Evolutionary conservation across 495 filamentous ascomycete genomes (phyloP).

Genomic region (Aspergillus cavernicola): DNA sequence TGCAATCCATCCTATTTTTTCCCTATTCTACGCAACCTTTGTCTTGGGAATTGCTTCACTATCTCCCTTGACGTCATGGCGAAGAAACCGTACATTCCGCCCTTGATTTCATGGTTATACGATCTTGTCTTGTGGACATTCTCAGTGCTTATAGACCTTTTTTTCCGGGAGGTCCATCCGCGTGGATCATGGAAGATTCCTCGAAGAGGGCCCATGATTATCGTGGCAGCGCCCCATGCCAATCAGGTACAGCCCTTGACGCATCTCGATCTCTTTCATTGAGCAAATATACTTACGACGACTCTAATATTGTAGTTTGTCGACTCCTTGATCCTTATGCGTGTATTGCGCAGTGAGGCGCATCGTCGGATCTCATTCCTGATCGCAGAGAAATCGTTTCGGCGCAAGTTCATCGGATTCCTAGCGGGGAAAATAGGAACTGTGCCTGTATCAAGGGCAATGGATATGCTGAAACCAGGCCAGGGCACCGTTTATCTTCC

Average conservation of each 20-base stretch:
- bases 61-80: constrained; percentile 15
- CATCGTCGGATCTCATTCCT: constrained; percentile 86
- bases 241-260: constrained; percentile 72
- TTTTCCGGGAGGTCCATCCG: constrained; percentile 97
- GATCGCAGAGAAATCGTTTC: constrained; percentile 91
- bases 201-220: constrained; percentile 79
- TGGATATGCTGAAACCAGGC: constrained; percentile 80
- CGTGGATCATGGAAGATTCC: constrained; percentile 92
- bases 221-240: constrained; percentile 97
- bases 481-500: constrained; percentile 85
- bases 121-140: constrained; percentile 78
- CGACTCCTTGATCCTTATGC: constrained; percentile 90
- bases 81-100: constrained; percentile 16
- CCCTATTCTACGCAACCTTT: not conserved
- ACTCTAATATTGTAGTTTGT: constrained; percentile 61
- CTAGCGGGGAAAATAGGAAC: constrained; percentile 75
- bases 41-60: not conserved
- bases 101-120: constrained; percentile 68
- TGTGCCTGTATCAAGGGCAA: constrained; percentile 82
- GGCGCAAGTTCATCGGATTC: constrained; percentile 79
- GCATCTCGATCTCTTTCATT: not conserved
- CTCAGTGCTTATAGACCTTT: constrained; percentile 84
- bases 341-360: constrained; percentile 77
- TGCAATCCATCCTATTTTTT: not conserved
- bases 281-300: not conserved